Evolutionary conservation across 2,329 filamentous ascomycete species (phyloP).

Genomic region (Beauveria caledonica): DNA sequence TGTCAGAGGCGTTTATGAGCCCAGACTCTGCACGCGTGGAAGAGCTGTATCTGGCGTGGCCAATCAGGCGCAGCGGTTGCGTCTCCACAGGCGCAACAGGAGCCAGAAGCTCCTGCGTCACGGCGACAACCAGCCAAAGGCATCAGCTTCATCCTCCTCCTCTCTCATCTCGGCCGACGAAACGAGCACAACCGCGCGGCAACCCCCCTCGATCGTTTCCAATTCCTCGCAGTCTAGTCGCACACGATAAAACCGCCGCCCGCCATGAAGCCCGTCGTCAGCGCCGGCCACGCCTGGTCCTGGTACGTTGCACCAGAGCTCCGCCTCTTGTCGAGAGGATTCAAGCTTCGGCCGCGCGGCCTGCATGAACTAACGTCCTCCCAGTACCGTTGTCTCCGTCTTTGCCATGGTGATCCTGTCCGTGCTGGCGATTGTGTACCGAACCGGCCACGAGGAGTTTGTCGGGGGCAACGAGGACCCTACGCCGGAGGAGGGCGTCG

Average conservation of each 20-base stretch:
- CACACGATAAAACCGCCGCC: background rate
- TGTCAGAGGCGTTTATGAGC: no score
- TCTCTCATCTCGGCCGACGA: background rate
- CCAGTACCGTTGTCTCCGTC: conserved; percentile 63
- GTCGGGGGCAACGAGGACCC: conserved; percentile 68
- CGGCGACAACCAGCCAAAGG: background rate
- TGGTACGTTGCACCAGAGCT: conserved; percentile 52
- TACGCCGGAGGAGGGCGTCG: conserved; percentile 59
- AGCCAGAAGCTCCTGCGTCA: conserved; percentile 8
- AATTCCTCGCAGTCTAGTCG: no score
- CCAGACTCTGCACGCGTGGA: no score
- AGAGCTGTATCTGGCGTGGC: background rate
- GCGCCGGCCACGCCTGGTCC: conserved; percentile 87
- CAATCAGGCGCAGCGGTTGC: background rate
- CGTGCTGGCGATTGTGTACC: conserved; percentile 62
- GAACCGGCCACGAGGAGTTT: conserved; percentile 72
- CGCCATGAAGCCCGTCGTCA: conserved; percentile 90
- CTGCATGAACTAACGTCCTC: background rate
- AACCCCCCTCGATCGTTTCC: background rate
- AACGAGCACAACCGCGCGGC: background rate
- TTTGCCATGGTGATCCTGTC: conserved; percentile 60
- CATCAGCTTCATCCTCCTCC: background rate
- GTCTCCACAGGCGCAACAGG: background rate
- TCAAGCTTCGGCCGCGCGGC: background rate
- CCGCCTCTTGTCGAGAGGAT: background rate